A percentile compares a stretch with the other conserved stretches of the same genome.
Evolutionary conservation across 2,329 filamentous ascomycete species (phyloP).

Genomic region (Paraphoma sp.): DNA sequence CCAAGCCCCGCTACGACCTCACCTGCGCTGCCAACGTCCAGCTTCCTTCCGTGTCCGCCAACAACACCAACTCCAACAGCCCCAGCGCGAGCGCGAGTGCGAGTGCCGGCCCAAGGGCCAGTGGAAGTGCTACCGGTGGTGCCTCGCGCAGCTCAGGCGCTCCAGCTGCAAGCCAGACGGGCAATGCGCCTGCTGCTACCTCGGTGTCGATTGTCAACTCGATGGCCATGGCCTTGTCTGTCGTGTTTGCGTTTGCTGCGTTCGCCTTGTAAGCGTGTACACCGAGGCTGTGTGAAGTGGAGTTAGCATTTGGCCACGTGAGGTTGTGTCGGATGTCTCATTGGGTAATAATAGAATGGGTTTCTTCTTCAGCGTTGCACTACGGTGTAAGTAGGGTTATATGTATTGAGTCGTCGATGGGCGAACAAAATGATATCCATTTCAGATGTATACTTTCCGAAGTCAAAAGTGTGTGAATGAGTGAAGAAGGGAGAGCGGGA

Average conservation of each 20-base stretch:
- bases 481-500: neutral
- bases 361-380: neutral
- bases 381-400: neutral
- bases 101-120: neutral
- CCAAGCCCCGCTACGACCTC: slow-evolving; percentile 61
- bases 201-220: slow-evolving; percentile 28
- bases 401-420: neutral
- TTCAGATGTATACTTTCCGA: slow-evolving; percentile 6
- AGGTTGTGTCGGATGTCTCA: slow-evolving; percentile 2
- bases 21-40: slow-evolving; percentile 51
- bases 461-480: neutral
- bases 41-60: slow-evolving; percentile 19
- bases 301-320: neutral
- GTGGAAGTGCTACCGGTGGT: neutral
- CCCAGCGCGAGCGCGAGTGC: neutral
- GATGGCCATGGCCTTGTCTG: slow-evolving; percentile 32
- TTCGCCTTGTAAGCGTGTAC: slow-evolving; percentile 26
- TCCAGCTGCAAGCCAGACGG: neutral
- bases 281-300: neutral
- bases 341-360: slow-evolving; percentile 7
- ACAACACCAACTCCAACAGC: slow-evolving; percentile 17
- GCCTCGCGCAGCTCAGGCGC: neutral
- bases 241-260: slow-evolving; percentile 31
- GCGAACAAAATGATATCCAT: slow-evolving; percentile 1
- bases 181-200: slow-evolving; percentile 11